Base-by-base conservation (phyloP, 2,329 filamentous ascomycete species). In the Fusarium fujikuroi region DNA sequence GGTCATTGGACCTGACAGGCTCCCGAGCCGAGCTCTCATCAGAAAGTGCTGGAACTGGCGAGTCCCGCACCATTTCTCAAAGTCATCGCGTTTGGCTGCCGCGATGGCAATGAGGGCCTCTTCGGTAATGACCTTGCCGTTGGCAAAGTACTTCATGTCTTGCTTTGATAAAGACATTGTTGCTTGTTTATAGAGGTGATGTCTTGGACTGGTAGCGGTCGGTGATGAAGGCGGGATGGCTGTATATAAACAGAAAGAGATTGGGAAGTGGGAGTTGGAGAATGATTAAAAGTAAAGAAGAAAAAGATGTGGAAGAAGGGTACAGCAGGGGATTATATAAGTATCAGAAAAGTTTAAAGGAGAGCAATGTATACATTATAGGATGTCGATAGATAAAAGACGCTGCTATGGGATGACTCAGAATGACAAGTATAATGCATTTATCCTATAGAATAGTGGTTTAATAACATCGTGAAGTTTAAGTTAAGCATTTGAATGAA, bases 281-380 rank as follows among this genome's bases (percentile, higher is more conserved):
- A 30, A 39, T 40, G 9, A 8, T 54, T 5, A 30, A 14, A 14
- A 3, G 7, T 1, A 4, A 18, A 9, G 34, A 16, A 12, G 2
- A 14, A 12, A 12, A 3, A 1, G 1, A n/a, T 7, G 19, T 1
- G 8, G 2, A 18, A 28, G 5, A 7, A 3, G 3, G 23, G 15
- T 7, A 7, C 1, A 7, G 2, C 0, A 9, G 34, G 5, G 50
- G 4, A 6, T 40, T 54, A 54, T 28, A 54, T n/a, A 18, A 11
- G 8, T 18, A 18, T n/a, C 1, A 12, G 10, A 39, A 36, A 34
- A 15, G 3, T 5, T 8, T 8, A 16, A 15, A 37, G 18, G 6
- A 21, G n/a, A 52, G n/a, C 15, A 21, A 37, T 23, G n/a, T 11
- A 36, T 21, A 4, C 4, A 10, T 21, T 2, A 25, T 25, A 18